Percentiles rank a stretch among this genome's conserved stretches.
phyloP scores from a whole-genome alignment of 2,329 filamentous ascomycete genomes.

The Exophiala dermatitidis region DNA sequence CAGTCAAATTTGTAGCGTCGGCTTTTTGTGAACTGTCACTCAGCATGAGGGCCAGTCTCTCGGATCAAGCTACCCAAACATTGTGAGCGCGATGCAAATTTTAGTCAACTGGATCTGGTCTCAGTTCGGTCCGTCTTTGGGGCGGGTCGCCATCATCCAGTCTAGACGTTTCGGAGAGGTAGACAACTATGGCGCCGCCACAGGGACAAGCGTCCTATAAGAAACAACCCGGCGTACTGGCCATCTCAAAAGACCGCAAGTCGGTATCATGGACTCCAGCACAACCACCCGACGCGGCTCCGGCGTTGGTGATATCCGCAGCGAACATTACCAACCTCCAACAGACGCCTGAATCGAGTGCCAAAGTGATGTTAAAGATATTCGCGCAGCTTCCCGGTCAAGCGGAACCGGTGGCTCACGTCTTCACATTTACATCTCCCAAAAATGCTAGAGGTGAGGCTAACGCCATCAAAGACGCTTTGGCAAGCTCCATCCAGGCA shows the following conservation, averaged over 20 bases:
- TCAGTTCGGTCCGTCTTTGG: conserved; percentile 8
- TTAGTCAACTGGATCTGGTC: background rate
- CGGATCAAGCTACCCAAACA: background rate
- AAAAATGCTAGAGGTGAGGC: conserved; percentile 73
- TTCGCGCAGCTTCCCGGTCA: conserved; percentile 62
- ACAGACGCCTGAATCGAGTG: conserved; percentile 78
- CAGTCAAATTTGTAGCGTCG: too few species aligned
- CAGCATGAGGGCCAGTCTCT: background rate
- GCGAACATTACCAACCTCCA: conserved; percentile 84
- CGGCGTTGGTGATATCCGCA: conserved; percentile 63
- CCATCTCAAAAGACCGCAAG: conserved; percentile 64
- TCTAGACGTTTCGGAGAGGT: background rate
- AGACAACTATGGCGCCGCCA: conserved; percentile 48
- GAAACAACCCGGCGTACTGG: conserved; percentile 86
- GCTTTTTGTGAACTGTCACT: background rate
- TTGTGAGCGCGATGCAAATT: conserved; percentile 12
- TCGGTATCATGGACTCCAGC: conserved; percentile 75
- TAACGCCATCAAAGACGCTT: conserved; percentile 71
- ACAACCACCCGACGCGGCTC: conserved; percentile 52
- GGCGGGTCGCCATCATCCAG: conserved; percentile 2
- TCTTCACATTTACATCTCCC: conserved; percentile 82
- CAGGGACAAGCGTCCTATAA: conserved; percentile 73
- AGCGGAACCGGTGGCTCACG: conserved; percentile 60
- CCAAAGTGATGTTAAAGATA: conserved; percentile 92
- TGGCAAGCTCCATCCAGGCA: conserved; percentile 70